Percentiles rank a stretch among this genome's conserved stretches.
phyloP scores from a whole-genome alignment of 2,329 filamentous ascomycete species.

The Talaromyces sp. region DNA sequence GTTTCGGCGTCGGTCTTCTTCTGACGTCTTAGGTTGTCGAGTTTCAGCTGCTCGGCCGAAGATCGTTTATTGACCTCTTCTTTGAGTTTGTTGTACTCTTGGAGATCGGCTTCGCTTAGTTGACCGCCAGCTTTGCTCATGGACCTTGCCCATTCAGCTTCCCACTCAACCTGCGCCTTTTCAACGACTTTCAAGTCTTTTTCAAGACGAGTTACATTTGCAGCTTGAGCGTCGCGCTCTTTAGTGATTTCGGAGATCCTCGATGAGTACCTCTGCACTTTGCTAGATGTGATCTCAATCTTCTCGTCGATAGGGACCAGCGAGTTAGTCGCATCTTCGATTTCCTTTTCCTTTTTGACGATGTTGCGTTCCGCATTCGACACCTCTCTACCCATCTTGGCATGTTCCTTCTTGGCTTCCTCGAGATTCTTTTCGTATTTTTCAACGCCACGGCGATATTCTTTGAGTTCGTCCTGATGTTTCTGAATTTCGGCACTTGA shows the following conservation, averaged over 20 bases:
- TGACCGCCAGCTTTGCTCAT: conserved; percentile 83
- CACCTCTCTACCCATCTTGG: conserved; percentile 70
- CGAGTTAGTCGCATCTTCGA: conserved; percentile 80
- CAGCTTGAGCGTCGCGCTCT: conserved; percentile 69
- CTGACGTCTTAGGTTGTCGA: conserved; percentile 83
- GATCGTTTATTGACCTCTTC: conserved; percentile 81
- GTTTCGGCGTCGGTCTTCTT: conserved; percentile 89
- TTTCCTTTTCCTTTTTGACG: conserved; percentile 76
- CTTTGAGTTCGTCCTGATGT: conserved; percentile 91
- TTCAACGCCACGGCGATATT: conserved; percentile 82
- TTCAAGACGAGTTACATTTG: conserved; percentile 67
- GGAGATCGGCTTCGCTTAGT: conserved; percentile 78
- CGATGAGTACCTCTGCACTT: conserved; percentile 64
- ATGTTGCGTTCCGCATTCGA: conserved; percentile 80
- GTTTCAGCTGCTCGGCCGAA: conserved; percentile 72
- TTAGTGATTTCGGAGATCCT: conserved; percentile 68
- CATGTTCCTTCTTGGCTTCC: conserved; percentile 77
- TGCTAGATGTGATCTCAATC: conserved; percentile 70
- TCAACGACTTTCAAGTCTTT: conserved; percentile 81
- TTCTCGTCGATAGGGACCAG: conserved; percentile 91
- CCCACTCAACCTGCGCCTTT: conserved; percentile 83
- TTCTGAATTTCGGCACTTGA: conserved; percentile 86
- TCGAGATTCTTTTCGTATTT: conserved; percentile 78
- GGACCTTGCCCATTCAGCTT: conserved; percentile 78
- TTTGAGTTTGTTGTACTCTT: conserved; percentile 81